Evolutionary conservation across 352 stramenopile species (phyloP), one percentile per base, ranked within the genome.

Genomic region (Plasmopara muralis): DNA sequence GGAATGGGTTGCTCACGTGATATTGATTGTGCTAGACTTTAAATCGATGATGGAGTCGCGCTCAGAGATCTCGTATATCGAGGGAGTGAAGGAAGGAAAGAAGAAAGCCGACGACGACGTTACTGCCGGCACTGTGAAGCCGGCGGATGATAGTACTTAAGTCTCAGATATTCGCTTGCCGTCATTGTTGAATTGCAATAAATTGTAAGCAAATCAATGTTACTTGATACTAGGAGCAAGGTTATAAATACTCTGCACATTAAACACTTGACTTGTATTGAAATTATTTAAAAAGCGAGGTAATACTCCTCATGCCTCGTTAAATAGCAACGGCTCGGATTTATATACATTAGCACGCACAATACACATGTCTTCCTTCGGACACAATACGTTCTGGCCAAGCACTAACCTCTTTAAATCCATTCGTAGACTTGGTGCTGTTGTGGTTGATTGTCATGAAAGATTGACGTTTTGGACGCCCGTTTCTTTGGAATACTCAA

Each of bases 31-130:
- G 1, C 12, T n/a, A 85, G 77, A 83, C 47, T 85, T 88, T 40
- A n/a, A 52, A n/a, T 55, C 62, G 37, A 54, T 86, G 25, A 76
- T 85, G 48, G 77, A 88, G 50, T 80, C 73, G 40, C 73, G 77
- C 16, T 74, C 72, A 9, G 63, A 70, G 46, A 51, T 83, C 47
- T 68, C 67, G 28, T 83, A 76, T 46, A 41, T 83, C 15, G 69
- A 68, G 14, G 72, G 72, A 43, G 72, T 72, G 13, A 55, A 70
- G 43, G 31, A 43, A 13, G 25, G 33, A 0, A 50, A 38, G 33
- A 43, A 38, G 2, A 42, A 46, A 9, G 28, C 28, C 20, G 50
- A 60, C 38, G 35, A 46, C 37, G 55, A 63, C 18, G 40, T 41
- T 4, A 38, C 18, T 13, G 62, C 55, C 9, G 70, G 61, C n/a